phyloP scores from a whole-genome alignment of 2,329 filamentous ascomycete genomes.

The Fusarium luffae region DNA sequence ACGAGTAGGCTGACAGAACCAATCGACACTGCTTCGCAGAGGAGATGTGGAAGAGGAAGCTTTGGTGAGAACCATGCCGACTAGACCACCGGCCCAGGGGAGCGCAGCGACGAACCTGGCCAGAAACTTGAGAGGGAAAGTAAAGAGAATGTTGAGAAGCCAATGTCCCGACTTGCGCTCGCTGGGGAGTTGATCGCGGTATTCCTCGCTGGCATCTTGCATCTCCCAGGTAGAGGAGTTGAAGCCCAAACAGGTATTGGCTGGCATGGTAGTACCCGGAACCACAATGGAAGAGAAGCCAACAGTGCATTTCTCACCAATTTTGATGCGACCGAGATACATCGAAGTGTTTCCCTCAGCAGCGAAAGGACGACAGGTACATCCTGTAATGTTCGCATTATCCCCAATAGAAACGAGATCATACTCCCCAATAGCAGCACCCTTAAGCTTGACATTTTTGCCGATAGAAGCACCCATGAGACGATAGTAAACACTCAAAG shows the following conservation, averaged over 20 bases:
- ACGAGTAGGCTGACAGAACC: constrained; percentile 6
- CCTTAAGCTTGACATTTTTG: not conserved
- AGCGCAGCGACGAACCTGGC: not conserved
- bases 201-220: constrained; percentile 6
- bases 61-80: constrained; percentile 3
- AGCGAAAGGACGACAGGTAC: not conserved
- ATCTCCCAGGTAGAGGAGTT: constrained; percentile 21
- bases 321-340: constrained; percentile 12
- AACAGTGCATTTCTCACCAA: not conserved
- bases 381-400: not conserved
- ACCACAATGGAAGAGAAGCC: constrained; percentile 3
- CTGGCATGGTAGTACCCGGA: not conserved
- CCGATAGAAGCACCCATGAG: constrained; percentile 8
- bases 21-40: constrained; percentile 6
- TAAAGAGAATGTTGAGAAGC: not conserved
- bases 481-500: not conserved
- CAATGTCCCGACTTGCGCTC: not conserved
- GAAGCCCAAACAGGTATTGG: constrained; percentile 7
- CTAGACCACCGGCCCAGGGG: constrained; percentile 9
- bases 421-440: not conserved
- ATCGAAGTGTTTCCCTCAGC: constrained; percentile 13
- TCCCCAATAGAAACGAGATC: not conserved
- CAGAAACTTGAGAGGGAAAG: not conserved
- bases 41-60: not conserved
- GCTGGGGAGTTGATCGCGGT: constrained; percentile 9